Evolutionary conservation across 2,329 filamentous ascomycete genomes (phyloP).

Genomic region (Talaromyces sp.): DNA sequence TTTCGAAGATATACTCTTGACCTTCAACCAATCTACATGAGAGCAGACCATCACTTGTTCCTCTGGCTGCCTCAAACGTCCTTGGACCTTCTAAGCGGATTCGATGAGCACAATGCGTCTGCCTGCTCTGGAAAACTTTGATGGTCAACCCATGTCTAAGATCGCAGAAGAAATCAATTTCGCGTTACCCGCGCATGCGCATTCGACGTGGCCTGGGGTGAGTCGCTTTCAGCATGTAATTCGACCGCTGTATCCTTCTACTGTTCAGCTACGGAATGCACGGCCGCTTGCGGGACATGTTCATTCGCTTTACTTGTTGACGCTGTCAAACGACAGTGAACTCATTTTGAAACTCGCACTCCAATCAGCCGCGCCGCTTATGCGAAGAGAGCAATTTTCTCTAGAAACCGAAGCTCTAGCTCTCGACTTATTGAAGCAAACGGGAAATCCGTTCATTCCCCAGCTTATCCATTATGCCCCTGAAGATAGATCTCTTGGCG

Average conservation of each 20-base stretch:
- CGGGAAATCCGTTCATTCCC: conserved; percentile 30
- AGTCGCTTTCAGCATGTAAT: conserved; percentile 24
- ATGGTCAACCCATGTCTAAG: conserved; percentile 6
- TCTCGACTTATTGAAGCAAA: conserved; percentile 31
- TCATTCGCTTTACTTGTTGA: conserved; percentile 31
- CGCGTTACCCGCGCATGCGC: neutral
- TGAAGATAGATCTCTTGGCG: conserved; percentile 20
- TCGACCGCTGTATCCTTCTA: conserved; percentile 26
- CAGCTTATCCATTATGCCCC: conserved; percentile 33
- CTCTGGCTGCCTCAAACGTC: neutral
- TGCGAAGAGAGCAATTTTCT: conserved; percentile 34
- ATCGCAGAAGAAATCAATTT: conserved; percentile 9
- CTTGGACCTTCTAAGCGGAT: neutral
- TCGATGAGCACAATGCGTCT: conserved; percentile 7
- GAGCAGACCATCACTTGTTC: neutral
- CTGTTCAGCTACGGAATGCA: conserved; percentile 23
- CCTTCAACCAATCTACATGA: neutral
- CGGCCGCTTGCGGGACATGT: conserved; percentile 25
- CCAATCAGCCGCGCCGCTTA: conserved; percentile 28
- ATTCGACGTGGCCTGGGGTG: conserved; percentile 13
- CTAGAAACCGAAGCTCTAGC: conserved; percentile 38
- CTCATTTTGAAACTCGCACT: conserved; percentile 35
- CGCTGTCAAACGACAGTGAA: conserved; percentile 32
- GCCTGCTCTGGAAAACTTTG: conserved; percentile 7
- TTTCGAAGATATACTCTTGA: neutral